Base-by-base conservation (phyloP, 1,139 yeast species). In the Blastobotrys serpentis region DNA sequence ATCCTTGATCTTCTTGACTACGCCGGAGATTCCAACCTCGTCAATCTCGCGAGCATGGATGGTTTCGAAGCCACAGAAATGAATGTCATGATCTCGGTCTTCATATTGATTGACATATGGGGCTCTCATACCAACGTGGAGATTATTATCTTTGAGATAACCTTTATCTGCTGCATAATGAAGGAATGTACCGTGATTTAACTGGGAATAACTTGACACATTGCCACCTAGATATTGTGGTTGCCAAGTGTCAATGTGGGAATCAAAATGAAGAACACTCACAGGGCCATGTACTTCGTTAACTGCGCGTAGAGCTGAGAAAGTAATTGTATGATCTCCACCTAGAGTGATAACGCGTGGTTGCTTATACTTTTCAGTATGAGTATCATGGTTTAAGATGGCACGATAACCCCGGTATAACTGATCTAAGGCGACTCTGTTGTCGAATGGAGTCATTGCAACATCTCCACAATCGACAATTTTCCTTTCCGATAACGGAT, bases 391-490 rank as follows among this genome's bases (percentile, higher is more conserved):
- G 10, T 14, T 19, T 11, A 44, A 33, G 30, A 50, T 36, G 5
- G 71, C 61, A 77, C 86, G 56, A 62, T 81, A 84, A 34, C 63
- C 92, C 56, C 73, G 65, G 18, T 79, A 75, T 84, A 85, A 82
- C 67, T 84, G 90, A 56, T 77, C 75, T 58, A 84, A 75, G 0
- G 90, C 92, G 52, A 84, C 65, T 17, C 71, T 61, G 60, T 84
- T 85, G 63, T 85, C 92, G 82, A 84, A 81, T 13, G 94, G 92
- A 1, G 86, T 75, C 48, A 84, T 81, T 2, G 92, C 89, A 33
- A 84, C 78, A 65, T 85, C 94, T 3, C 90, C 92, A 68, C 94
- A 85, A 64, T 85, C 94, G 21, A 83, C 65, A 18, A 85, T 67
- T 44, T 68, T 74, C 16, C 89, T 87, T 42, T 74, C 68, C 14